Base-by-base conservation (phyloP, 306 rosid genomes). In the Cucurbita pepo region DNA sequence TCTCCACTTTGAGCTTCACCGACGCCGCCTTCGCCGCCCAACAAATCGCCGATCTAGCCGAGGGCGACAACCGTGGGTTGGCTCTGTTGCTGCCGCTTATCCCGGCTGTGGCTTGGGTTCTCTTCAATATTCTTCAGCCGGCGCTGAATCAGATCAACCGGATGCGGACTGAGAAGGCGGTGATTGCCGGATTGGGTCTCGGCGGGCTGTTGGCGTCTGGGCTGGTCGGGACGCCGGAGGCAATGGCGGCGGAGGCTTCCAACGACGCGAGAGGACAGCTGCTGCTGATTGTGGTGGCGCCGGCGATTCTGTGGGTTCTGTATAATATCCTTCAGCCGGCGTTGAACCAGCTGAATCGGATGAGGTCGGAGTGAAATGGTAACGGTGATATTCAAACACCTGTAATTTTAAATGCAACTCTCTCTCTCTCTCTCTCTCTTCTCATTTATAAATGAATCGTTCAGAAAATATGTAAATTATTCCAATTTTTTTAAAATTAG, bases 81-180 rank as follows among this genome's bases (percentile, higher is more conserved):
- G 92, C 96, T 0, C 83, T 94, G 10, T 60, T 90, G 85, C 74
- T 94, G 7, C 97, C 97, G 6, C 18, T 90, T 25, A 45, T 87
- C 47, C 97, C 96, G 5, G 96, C 97, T 50, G 76, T 90, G n/a
- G 97, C 83, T 2, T 94, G 98, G 98, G 98, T 94, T 34, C 83
- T 94, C 10, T 94, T 82, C 83, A 94, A 94, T 88, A 94, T 94
- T 65, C 76, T 89, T 45, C 98, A 90, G 79, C 97, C 96, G 0
- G 91, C 97, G 7, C 85, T 93, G 45, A 93, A 93, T 84, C 98
- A 93, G 73, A 4, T 93, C 48, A 80, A 88, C 82, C 85, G 89
- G 19, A 93, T 90, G 98, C 73, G 85, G 0, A 87, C 74, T 82
- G 43, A 57, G 22, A 90, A 79, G 47, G 91, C 94, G 8, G 75